phyloP scores from a whole-genome alignment of 2,329 filamentous ascomycete species.

The Eutypa lata region DNA sequence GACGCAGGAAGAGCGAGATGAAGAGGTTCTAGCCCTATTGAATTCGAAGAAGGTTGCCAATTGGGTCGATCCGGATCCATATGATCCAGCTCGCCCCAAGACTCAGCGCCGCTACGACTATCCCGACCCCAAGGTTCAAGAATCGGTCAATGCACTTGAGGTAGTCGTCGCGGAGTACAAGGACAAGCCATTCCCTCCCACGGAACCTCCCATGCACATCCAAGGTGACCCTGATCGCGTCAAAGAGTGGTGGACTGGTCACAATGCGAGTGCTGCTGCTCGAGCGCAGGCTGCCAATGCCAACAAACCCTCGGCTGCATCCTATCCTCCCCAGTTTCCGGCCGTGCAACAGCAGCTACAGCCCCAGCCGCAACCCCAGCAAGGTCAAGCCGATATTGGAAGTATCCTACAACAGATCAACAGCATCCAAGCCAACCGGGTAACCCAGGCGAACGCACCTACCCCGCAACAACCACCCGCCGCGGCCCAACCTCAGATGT shows the following conservation, averaged over 20 bases:
- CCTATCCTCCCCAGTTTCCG: too few relatives aligned
- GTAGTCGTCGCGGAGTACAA: slow-evolving; percentile 38
- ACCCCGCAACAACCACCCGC: slow-evolving; percentile 9
- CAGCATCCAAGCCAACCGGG: slow-evolving; percentile 16
- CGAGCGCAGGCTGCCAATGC: too few relatives aligned
- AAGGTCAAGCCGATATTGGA: slow-evolving; percentile 15
- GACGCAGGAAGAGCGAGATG: slow-evolving; percentile 34
- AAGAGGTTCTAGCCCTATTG: slow-evolving; percentile 39
- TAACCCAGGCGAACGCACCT: neutral
- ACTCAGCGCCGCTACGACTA: slow-evolving; percentile 36
- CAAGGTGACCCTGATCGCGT: slow-evolving; percentile 42
- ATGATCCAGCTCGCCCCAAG: slow-evolving; percentile 30
- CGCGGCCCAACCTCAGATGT: slow-evolving; percentile 15
- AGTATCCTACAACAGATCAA: slow-evolving; percentile 25
- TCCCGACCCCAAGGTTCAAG: slow-evolving; percentile 39
- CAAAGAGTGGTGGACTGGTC: slow-evolving; percentile 52
- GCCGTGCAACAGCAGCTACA: too few relatives aligned
- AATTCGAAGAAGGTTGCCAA: slow-evolving; percentile 39
- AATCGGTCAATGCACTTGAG: slow-evolving; percentile 42
- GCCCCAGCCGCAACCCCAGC: slow-evolving; percentile 10
- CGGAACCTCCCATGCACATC: slow-evolving; percentile 52
- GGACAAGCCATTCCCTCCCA: slow-evolving; percentile 47
- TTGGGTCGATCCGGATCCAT: slow-evolving; percentile 41
- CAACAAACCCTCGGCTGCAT: too few relatives aligned
- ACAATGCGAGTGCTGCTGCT: slow-evolving; percentile 36